These are phyloP conservation scores for Candida succiphila DNA, from an alignment of 805 yeast species.

Conservation along the genomic window DNA sequence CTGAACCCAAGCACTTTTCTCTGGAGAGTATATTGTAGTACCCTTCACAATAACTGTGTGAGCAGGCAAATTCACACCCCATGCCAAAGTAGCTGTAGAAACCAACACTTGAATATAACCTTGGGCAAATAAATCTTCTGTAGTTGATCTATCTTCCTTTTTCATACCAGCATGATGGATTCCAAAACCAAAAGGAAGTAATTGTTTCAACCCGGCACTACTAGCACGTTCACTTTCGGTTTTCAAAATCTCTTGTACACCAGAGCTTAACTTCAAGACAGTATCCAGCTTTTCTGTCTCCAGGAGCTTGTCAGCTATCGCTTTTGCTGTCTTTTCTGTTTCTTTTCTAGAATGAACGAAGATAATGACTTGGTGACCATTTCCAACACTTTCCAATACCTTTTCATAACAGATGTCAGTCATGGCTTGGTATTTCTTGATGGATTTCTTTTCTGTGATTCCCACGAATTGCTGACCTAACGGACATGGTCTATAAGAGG, in stretches of 20 bases:
- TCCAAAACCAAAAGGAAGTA: conserved; percentile 69
- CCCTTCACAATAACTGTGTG: conserved; percentile 92
- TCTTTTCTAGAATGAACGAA: conserved; percentile 95
- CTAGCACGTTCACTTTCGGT: conserved; percentile 51
- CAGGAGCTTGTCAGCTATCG: conserved; percentile 50
- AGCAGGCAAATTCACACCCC: conserved; percentile 97
- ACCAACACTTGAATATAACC: conserved; percentile 78
- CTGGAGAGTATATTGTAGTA: conserved; percentile 89
- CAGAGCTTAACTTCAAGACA: conserved; percentile 37
- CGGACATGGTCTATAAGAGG: conserved; percentile 87
- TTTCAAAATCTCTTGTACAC: conserved; percentile 51
- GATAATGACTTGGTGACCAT: conserved; percentile 71
- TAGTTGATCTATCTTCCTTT: conserved; percentile 59
- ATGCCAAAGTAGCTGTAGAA: conserved; percentile 88
- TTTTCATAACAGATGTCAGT: conserved; percentile 86
- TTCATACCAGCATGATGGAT: conserved; percentile 88
- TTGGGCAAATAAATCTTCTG: conserved; percentile 83
- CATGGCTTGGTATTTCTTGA: conserved; percentile 73
- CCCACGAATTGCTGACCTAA: conserved; percentile 83
- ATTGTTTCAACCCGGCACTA: conserved; percentile 43
- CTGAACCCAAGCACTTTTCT: conserved; percentile 79
- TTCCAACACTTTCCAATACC: conserved; percentile 49
- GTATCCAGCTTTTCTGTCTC: conserved; percentile 42
- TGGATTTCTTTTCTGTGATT: conserved; percentile 70
- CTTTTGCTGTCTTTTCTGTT: conserved; percentile 73